Percentiles rank a stretch among this genome's conserved stretches.
These are phyloP conservation scores for Hericium erinaceus DNA, from an alignment of 768 basidiomycete genomes.

Conservation along the genomic window DNA sequence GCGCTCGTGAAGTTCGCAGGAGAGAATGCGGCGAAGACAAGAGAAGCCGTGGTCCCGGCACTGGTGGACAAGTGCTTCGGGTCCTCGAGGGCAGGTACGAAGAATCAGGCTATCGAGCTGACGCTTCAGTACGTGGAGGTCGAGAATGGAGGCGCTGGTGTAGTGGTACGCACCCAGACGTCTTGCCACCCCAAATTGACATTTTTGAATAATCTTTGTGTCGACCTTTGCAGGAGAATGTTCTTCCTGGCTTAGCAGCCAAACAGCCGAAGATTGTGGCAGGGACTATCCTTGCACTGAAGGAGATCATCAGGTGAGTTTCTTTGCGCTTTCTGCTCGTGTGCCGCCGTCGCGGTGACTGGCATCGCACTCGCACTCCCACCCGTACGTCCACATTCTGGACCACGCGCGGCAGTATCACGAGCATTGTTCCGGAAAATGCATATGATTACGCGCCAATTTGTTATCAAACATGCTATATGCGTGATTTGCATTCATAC, in stretches of 20 bases:
- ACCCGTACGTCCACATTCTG: too few species aligned
- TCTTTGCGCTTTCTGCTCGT: too few species aligned
- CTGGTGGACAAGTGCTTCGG: constrained; percentile 95
- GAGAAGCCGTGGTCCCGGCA: constrained; percentile 76
- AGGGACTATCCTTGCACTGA: constrained; percentile 65
- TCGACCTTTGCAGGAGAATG: constrained; percentile 32
- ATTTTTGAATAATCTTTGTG: neutral
- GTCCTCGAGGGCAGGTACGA: constrained; percentile 84
- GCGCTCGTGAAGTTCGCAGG: constrained; percentile 87
- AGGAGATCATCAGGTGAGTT: constrained; percentile 76
- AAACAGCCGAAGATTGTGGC: constrained; percentile 95
- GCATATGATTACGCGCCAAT: too few species aligned
- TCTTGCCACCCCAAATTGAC: neutral
- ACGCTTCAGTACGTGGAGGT: constrained; percentile 87
- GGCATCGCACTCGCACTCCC: too few species aligned
- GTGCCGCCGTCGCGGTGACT: too few species aligned
- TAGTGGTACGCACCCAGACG: constrained; percentile 62
- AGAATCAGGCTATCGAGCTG: constrained; percentile 77
- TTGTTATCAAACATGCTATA: neutral
- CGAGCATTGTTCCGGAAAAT: too few species aligned
- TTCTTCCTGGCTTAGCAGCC: constrained; percentile 76
- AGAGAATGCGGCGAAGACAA: constrained; percentile 74
- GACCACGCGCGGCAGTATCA: too few species aligned
- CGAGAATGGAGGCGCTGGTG: constrained; percentile 80
- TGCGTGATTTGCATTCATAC: neutral